These are phyloP conservation scores for Saururus chinensis DNA, from an alignment of 164 flowering plant genomes.

Conservation along the genomic window DNA sequence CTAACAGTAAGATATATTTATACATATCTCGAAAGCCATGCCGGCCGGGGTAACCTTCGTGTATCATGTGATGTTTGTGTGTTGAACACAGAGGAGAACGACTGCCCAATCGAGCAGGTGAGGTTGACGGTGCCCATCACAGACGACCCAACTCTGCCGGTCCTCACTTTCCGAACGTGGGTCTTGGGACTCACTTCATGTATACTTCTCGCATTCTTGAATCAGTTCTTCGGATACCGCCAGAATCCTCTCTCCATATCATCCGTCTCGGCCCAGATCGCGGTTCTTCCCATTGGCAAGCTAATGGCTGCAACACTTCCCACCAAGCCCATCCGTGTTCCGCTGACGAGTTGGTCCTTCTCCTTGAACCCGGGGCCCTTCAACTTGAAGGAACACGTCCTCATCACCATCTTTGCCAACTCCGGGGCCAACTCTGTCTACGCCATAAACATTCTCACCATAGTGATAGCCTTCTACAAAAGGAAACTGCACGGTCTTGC, in stretches of 20 bases:
- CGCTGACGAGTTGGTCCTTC: slow-evolving; percentile 2
- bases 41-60: too few relatives aligned
- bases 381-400: slow-evolving; percentile 12
- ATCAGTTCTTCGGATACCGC: slow-evolving; percentile 10
- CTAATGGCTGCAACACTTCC: slow-evolving; percentile 9
- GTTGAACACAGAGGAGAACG: neutral
- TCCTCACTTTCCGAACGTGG: slow-evolving; percentile 14
- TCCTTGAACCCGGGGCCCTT: slow-evolving; percentile 13
- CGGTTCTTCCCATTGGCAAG: slow-evolving; percentile 5
- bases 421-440: slow-evolving; percentile 5
- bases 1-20: too few relatives aligned
- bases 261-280: slow-evolving; percentile 8
- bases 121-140: slow-evolving; percentile 9
- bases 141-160: slow-evolving; percentile 10
- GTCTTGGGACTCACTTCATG: slow-evolving; percentile 7
- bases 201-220: slow-evolving; percentile 7
- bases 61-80: too few relatives aligned
- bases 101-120: slow-evolving; percentile 12
- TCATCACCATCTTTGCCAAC: slow-evolving; percentile 12
- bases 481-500: slow-evolving; percentile 6
- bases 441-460: slow-evolving; percentile 8
- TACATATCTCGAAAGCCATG: too few relatives aligned
- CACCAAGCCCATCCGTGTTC: neutral
- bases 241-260: slow-evolving; percentile 5
- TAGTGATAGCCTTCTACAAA: slow-evolving; percentile 8